Conservation (phyloP, 129 eudicot species). For the Apium graveolens region DNA sequence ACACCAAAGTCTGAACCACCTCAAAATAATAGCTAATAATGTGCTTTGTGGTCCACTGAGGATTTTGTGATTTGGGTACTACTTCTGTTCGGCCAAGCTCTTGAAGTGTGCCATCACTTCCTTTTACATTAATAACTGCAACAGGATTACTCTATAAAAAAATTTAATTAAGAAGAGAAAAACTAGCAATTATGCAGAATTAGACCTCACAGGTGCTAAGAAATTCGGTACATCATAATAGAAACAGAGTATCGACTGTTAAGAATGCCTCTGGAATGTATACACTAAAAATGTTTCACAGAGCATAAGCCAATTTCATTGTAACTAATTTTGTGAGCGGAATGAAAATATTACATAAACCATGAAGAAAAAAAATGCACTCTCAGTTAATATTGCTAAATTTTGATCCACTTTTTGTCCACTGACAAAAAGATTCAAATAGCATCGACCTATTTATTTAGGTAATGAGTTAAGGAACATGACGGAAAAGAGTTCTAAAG, state of each 20-base stretch:
- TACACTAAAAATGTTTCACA: background rate
- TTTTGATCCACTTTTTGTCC: background rate
- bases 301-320: background rate
- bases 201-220: background rate
- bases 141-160: constrained; percentile 89
- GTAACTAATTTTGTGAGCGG: background rate
- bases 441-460: background rate
- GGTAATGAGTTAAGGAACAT: background rate
- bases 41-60: constrained; percentile 72
- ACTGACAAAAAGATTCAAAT: background rate
- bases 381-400: background rate
- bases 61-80: constrained; percentile 62
- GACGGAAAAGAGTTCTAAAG: background rate
- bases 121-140: constrained; percentile 64
- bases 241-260: background rate
- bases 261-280: background rate
- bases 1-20: constrained; percentile 82
- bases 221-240: background rate
- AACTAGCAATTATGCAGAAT: constrained; percentile 15
- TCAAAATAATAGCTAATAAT: constrained; percentile 68
- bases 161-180: constrained; percentile 17
- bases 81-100: constrained; percentile 96
- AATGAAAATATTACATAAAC: background rate
- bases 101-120: constrained; percentile 73
- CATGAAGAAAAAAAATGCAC: background rate